Evolutionary conservation across 805 yeast species (phyloP), one percentile per base, ranked within the genome.

Genomic region (Ogataea kodamae): DNA sequence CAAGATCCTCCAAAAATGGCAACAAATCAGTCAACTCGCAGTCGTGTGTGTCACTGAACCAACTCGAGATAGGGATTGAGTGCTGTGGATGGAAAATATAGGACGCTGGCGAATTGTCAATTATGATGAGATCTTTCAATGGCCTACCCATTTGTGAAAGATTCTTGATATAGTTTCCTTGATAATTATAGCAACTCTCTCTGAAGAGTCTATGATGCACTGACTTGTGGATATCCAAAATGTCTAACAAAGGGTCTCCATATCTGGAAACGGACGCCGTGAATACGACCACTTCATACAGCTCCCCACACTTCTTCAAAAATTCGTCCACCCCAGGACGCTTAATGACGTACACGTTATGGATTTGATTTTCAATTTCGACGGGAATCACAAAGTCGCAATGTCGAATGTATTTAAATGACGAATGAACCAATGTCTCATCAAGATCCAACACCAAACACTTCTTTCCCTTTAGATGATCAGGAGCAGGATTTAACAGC

Each of bases 41-140:
- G 60, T 92, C 99, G 59, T 92, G 98, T 18, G 92, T 78, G 62
- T 92, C 99, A 47, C 96, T 85, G 68, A 92, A 92, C 99, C 99
- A 92, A 58, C 92, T 81, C 46, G 96, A 85, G 18, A 92, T 85
- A 15, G 99, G 99, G 18, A 92, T 82, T 6, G 97, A 95, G 64
- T 92, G 96, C 59, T 87, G 95, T 13, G 98, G 99, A 57, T 92
- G 97, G 69, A 92, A 85, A 37, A 90, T 80, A 61, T 92, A 92
- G n/a, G 96, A 86, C 3, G 97, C 96, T 1, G 99, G 97, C 3
- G 97, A 89, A 61, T 92, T 92, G 65, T 92, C 99, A 45, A 92
- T 78, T 46, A 92, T 92, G 37, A 92, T 88, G 26, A 83, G 67
- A 46, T 88, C 95, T 37, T 73, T 64, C 42, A 92, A 66, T 3